Evolutionary conservation across 305 asterid genomes (phyloP), one percentile per base, ranked within the genome.

Genomic region (Rubia balearica): DNA sequence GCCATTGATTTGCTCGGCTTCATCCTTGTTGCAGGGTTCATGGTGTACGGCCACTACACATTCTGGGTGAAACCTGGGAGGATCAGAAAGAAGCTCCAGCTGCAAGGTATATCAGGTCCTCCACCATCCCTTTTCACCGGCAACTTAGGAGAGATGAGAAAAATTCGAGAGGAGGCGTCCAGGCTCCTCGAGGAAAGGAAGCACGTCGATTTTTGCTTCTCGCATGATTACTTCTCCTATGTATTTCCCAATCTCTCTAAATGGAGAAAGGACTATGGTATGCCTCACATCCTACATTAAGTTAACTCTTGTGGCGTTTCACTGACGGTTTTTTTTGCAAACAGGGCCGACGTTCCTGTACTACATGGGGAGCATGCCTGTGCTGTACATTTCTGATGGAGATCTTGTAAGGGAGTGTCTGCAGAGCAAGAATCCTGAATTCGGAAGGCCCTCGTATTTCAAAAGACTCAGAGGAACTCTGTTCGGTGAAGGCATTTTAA

Each of bases 341-440:
- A 19, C 7, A 40, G 69, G 69, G 12, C 33, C 53, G n/a, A 10
- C 17, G 6, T 65, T n/a, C 53, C 49, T 64, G 30, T 65, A 40
- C 55, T 19, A 65, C 53, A 5, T 65, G 36, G 53, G 49, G 13
- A 65, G 55, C 69, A 65, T 65, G 55, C 69, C 69, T n/a, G 53
- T 65, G 13, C 51, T 65, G 19, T 64, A 41, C 53, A 41, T n/a
- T n/a, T 65, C 69, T n/a, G 69, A 65, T 48, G 24, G 46, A 24
- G 69, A 41, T 65, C 27, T 65, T n/a, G 68, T 65, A 19, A 40
- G 33, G 46, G 69, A 65, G n/a, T 61, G 69, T 41, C 69, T 65
- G 17, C 53, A 40, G 27, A 38, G 36, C 69, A 65, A 65, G 36
- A 19, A 7, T 17, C 16, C 51, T 65, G 69, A 41, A 41, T 65